Conservation (phyloP, 1,284 basidiomycete genomes). For the Golubevia pallescens region DNA sequence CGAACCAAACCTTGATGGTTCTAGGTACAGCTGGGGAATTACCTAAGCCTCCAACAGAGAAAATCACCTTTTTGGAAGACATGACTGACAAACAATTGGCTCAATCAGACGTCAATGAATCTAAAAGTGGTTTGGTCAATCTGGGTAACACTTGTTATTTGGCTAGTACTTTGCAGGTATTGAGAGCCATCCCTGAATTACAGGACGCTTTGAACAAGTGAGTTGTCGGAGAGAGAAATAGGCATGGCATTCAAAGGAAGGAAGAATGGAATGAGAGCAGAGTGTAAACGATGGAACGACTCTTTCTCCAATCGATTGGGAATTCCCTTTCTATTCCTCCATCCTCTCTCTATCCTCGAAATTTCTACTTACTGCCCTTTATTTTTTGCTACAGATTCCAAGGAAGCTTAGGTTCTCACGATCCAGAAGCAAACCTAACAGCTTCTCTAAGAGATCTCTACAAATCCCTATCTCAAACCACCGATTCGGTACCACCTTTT, state of each 20-base stretch:
- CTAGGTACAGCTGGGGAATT: constrained; percentile 85
- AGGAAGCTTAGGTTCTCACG: constrained; percentile 35
- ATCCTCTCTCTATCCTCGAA: background rate
- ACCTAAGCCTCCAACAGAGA: constrained; percentile 81
- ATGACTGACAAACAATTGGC: too few relatives aligned
- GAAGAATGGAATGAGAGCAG: too few relatives aligned
- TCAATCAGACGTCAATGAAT: background rate
- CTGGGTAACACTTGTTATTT: constrained; percentile 63
- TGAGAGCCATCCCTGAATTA: constrained; percentile 54
- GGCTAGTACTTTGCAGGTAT: constrained; percentile 58
- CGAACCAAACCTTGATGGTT: constrained; percentile 55
- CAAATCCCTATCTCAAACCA: constrained; percentile 43
- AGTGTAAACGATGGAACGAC: too few relatives aligned
- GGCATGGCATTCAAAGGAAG: too few relatives aligned
- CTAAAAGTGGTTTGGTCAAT: constrained; percentile 47
- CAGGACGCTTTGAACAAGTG: constrained; percentile 42
- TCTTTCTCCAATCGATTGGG: background rate
- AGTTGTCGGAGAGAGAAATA: background rate
- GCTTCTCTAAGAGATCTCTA: constrained; percentile 58
- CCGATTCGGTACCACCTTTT: constrained; percentile 56
- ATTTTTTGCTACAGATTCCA: constrained; percentile 17
- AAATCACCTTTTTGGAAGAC: constrained; percentile 81
- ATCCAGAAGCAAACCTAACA: constrained; percentile 52
- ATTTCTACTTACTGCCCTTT: background rate
- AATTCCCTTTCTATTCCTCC: background rate